These are phyloP conservation scores for Suillus alpinus DNA, from an alignment of 768 basidiomycete species.

Conservation along the genomic window DNA sequence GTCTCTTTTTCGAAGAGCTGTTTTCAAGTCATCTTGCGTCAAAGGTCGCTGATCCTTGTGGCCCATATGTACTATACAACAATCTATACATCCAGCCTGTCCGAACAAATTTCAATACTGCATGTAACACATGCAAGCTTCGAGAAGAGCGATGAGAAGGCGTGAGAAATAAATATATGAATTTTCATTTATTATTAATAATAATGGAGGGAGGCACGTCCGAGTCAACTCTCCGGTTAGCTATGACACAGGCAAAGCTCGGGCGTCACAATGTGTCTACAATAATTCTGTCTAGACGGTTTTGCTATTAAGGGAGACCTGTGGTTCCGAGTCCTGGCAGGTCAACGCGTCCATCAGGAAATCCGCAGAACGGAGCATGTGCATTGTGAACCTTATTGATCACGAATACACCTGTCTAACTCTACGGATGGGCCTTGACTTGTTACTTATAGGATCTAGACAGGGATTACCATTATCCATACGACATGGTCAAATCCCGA, in stretches of 20 bases:
- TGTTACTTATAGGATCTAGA: not conserved
- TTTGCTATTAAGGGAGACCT: not conserved
- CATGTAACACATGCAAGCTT: not conserved
- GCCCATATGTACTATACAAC: conserved; percentile 19
- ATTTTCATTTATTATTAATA: not conserved
- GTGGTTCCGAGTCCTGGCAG: not conserved
- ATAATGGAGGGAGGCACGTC: no score
- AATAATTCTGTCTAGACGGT: not conserved
- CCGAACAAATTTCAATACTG: not conserved
- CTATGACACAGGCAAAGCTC: not conserved
- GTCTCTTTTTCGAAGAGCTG: conserved; percentile 23
- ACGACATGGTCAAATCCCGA: not conserved
- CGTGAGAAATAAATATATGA: not conserved
- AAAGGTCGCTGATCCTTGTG: conserved; percentile 15
- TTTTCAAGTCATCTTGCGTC: conserved; percentile 18
- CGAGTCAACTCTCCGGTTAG: not conserved
- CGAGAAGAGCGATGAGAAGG: not conserved
- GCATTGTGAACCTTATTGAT: not conserved
- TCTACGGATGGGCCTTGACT: not conserved
- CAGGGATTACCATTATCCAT: not conserved
- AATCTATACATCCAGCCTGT: conserved; percentile 7
- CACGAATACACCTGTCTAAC: not conserved
- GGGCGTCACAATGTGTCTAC: not conserved
- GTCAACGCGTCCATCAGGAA: not conserved
- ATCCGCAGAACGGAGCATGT: not conserved